Percentiles rank a stretch among this genome's conserved stretches.
These are phyloP conservation scores for Arthrocladium fulminans DNA, from an alignment of 2,329 filamentous ascomycete genomes.

Conservation along the genomic window DNA sequence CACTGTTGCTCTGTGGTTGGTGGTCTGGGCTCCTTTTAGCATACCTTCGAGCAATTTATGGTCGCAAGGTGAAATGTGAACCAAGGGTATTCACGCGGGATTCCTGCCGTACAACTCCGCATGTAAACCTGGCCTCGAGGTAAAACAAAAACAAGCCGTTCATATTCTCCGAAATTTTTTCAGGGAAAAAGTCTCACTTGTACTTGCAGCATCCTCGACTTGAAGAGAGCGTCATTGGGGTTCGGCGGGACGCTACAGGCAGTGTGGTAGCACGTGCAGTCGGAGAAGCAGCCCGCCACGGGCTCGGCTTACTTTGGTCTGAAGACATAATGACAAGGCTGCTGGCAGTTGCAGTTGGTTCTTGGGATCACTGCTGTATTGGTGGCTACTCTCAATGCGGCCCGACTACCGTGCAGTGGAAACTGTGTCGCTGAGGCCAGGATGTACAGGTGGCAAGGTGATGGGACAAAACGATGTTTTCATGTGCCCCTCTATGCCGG, in stretches of 20 bases:
- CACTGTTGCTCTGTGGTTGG: not conserved
- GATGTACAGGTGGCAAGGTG: too few species aligned
- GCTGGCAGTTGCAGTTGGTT: not conserved
- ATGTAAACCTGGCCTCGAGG: not conserved
- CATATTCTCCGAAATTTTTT: not conserved
- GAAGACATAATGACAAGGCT: not conserved
- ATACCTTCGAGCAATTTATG: not conserved
- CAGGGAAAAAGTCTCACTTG: not conserved
- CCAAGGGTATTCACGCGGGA: not conserved
- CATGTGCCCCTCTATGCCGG: too few species aligned
- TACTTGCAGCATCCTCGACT: too few species aligned
- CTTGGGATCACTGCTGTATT: too few species aligned
- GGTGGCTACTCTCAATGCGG: too few species aligned
- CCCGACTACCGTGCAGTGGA: too few species aligned
- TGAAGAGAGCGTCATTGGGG: too few species aligned
- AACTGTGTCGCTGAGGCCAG: too few species aligned
- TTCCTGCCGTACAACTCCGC: slow-evolving; percentile 8
- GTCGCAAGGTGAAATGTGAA: not conserved
- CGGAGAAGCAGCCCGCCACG: not conserved
- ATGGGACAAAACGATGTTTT: too few species aligned
- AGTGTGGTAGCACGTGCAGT: not conserved
- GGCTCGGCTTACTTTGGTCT: not conserved
- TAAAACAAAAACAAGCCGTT: not conserved
- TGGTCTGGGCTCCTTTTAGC: not conserved
- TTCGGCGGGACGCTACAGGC: not conserved